Evolutionary conservation across 148 eudicot species (phyloP).

Genomic region (Fagopyrum esculentum): DNA sequence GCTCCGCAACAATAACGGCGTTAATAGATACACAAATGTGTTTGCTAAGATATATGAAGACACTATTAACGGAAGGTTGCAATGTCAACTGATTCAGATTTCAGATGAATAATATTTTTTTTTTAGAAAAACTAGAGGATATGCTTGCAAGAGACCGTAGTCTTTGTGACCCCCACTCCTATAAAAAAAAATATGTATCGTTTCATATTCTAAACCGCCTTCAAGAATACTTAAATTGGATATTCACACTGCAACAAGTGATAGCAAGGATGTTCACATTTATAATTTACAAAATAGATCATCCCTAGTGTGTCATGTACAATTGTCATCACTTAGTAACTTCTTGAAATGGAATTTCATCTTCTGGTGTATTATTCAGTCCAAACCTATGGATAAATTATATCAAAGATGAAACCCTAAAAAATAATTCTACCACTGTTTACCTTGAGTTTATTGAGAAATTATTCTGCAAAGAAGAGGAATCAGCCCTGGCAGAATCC

Average conservation of each 20-base stretch:
- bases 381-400: not conserved
- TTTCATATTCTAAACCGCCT: too few species aligned
- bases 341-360: not conserved
- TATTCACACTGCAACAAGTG: not conserved
- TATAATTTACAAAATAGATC: not conserved
- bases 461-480: conserved; percentile 50
- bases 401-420: not conserved
- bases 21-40: not conserved
- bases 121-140: not conserved
- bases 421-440: not conserved
- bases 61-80: not conserved
- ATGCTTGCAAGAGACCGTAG: not conserved
- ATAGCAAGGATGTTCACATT: not conserved
- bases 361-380: not conserved
- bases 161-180: not conserved
- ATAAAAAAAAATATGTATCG: too few species aligned
- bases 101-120: too few species aligned
- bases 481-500: conserved; percentile 54
- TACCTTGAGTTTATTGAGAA: conserved; percentile 76
- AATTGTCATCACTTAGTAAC: not conserved
- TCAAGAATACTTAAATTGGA: too few species aligned
- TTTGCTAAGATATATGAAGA: not conserved
- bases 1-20: not conserved
- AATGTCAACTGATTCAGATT: not conserved
- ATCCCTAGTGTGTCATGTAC: not conserved